These are phyloP conservation scores for Alternaria metachromatica DNA, from an alignment of 2,329 filamentous ascomycete genomes.

Conservation along the genomic window DNA sequence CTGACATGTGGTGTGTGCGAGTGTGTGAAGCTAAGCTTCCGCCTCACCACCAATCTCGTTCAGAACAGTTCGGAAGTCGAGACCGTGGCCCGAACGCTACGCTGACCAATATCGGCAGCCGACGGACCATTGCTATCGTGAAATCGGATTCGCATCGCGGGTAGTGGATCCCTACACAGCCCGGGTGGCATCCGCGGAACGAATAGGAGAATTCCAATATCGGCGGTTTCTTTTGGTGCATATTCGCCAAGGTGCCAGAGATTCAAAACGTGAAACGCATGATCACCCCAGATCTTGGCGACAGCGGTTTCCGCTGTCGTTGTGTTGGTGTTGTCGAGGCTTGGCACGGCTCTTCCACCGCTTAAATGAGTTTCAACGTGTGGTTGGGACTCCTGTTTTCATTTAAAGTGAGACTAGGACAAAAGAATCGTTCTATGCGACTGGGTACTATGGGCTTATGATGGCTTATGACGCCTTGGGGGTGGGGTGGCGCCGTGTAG, in stretches of 20 bases:
- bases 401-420: constrained; percentile 12
- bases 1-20: neutral
- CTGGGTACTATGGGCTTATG: neutral
- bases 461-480: constrained; percentile 1
- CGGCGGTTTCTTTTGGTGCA: neutral
- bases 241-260: constrained; percentile 5
- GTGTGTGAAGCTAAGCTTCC: neutral
- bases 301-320: constrained; percentile 3
- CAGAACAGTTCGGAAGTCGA: neutral
- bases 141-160: neutral
- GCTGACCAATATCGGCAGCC: neutral
- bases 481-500: neutral
- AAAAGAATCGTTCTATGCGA: neutral
- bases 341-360: constrained; percentile 12
- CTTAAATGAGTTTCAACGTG: constrained; percentile 13
- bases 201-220: neutral
- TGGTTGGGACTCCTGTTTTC: constrained; percentile 17
- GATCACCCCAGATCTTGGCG: constrained; percentile 19
- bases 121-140: neutral
- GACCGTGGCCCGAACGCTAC: neutral
- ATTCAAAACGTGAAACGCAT: constrained; percentile 17
- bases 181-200: neutral
- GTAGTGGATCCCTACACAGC: neutral
- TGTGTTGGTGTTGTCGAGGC: constrained; percentile 1
- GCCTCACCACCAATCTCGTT: neutral